Evolutionary conservation across 768 basidiomycete genomes (phyloP).

Genomic region (Cyathus striatus): DNA sequence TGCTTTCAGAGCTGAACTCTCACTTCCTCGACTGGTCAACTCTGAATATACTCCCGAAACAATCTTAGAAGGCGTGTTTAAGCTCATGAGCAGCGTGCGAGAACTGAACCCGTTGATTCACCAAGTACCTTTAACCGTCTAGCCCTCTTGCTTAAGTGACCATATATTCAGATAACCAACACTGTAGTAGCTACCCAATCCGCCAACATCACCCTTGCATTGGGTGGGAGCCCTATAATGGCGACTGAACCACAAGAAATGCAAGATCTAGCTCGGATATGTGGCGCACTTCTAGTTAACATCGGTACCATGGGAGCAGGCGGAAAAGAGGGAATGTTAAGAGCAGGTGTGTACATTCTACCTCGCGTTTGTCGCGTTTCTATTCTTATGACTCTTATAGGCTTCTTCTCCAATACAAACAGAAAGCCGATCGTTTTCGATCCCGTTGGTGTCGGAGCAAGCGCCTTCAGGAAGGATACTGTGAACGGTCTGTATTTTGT

Average conservation of each 20-base stretch:
- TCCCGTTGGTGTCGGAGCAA: conserved; percentile 90
- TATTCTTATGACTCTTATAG: conserved; percentile 16
- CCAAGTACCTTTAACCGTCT: conserved; percentile 40
- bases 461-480: conserved; percentile 56
- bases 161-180: conserved; percentile 69
- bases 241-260: conserved; percentile 81
- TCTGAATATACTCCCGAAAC: conserved; percentile 13
- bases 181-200: conserved; percentile 85
- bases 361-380: neutral
- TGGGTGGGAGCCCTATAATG: conserved; percentile 94
- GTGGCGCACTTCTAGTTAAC: conserved; percentile 75
- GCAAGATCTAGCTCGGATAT: conserved; percentile 63
- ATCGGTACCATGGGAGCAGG: conserved; percentile 69
- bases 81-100: conserved; percentile 48
- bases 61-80: conserved; percentile 38
- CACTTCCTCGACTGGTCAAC: neutral
- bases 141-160: neutral
- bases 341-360: conserved; percentile 44
- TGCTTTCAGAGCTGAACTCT: conserved; percentile 30
- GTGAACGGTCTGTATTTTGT: conserved; percentile 44
- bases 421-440: conserved; percentile 83
- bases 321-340: conserved; percentile 67
- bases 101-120: conserved; percentile 69
- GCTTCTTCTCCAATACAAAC: conserved; percentile 56
- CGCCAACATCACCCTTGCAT: conserved; percentile 83